A percentile compares a stretch with the other conserved stretches of the same genome.
Evolutionary conservation across 169 alveolate species (phyloP).

Genomic region (Cryptosporidium tyzzeri): DNA sequence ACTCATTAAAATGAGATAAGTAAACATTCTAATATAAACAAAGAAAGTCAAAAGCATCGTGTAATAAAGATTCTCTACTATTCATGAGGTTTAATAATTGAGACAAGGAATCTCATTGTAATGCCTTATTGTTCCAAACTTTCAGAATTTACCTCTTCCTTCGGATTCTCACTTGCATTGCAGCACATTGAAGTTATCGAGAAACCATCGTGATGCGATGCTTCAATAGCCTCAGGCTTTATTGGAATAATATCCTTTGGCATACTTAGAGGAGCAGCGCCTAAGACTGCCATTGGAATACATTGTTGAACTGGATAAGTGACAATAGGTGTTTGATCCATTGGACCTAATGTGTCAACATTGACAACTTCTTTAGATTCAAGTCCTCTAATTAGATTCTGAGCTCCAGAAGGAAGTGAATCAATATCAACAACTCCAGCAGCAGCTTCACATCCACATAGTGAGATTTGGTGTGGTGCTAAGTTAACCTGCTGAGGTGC

Average conservation of each 20-base stretch:
- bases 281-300: constrained; percentile 76
- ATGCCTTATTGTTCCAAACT: neutral
- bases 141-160: constrained; percentile 28
- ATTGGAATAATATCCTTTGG: constrained; percentile 73
- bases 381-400: constrained; percentile 63
- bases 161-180: constrained; percentile 67
- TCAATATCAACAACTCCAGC: constrained; percentile 75
- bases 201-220: constrained; percentile 68
- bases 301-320: constrained; percentile 74
- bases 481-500: constrained; percentile 82
- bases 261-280: constrained; percentile 75
- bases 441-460: constrained; percentile 75
- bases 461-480: constrained; percentile 83
- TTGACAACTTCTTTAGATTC: constrained; percentile 65
- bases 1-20: neutral
- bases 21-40: neutral
- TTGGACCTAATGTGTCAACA: constrained; percentile 71
- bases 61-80: neutral
- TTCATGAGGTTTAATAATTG: neutral
- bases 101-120: neutral
- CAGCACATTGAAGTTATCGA: constrained; percentile 69
- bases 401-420: constrained; percentile 74
- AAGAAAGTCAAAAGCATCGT: neutral
- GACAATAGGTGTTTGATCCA: constrained; percentile 75
- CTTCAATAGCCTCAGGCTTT: constrained; percentile 62